A percentile compares a stretch with the other conserved stretches of the same genome.
These are phyloP conservation scores for Niebla homalea DNA, from an alignment of 495 filamentous ascomycete genomes.

Conservation along the genomic window DNA sequence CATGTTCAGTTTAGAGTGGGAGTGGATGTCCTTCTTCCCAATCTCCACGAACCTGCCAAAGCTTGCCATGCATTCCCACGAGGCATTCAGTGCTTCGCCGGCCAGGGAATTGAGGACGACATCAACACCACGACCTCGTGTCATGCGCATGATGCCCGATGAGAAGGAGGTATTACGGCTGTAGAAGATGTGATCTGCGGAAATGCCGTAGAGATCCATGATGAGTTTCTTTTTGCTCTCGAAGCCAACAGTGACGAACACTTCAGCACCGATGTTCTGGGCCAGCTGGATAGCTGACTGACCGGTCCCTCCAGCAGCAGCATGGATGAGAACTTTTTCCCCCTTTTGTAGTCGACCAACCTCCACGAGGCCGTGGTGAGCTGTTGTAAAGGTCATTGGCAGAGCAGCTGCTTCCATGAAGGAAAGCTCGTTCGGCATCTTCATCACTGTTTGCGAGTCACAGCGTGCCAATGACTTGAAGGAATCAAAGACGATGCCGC, in stretches of 20 bases:
- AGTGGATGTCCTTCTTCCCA: slow-evolving; percentile 36
- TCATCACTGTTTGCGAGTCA: neutral
- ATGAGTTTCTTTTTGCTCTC: slow-evolving; percentile 26
- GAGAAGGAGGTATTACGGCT: slow-evolving; percentile 30
- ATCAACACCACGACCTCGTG: slow-evolving; percentile 39
- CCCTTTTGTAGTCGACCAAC: slow-evolving; percentile 15
- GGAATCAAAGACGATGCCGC: neutral
- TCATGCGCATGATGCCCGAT: slow-evolving; percentile 27
- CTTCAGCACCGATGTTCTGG: slow-evolving; percentile 37
- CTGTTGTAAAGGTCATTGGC: slow-evolving; percentile 20
- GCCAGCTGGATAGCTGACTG: slow-evolving; percentile 42
- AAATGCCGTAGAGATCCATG: slow-evolving; percentile 23
- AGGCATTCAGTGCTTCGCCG: slow-evolving; percentile 25
- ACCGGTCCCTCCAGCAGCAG: slow-evolving; percentile 26
- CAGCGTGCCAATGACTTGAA: neutral
- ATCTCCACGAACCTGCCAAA: slow-evolving; percentile 26
- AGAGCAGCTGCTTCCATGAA: slow-evolving; percentile 19
- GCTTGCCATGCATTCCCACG: slow-evolving; percentile 31
- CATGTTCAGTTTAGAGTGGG: neutral
- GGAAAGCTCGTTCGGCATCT: slow-evolving; percentile 17
- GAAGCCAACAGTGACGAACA: slow-evolving; percentile 45
- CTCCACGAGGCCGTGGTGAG: slow-evolving; percentile 23
- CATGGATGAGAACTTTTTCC: slow-evolving; percentile 21
- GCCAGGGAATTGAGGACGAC: slow-evolving; percentile 37
- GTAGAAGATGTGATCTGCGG: slow-evolving; percentile 33